Conservation (phyloP, 768 basidiomycete genomes). For the Galerina marginata region DNA sequence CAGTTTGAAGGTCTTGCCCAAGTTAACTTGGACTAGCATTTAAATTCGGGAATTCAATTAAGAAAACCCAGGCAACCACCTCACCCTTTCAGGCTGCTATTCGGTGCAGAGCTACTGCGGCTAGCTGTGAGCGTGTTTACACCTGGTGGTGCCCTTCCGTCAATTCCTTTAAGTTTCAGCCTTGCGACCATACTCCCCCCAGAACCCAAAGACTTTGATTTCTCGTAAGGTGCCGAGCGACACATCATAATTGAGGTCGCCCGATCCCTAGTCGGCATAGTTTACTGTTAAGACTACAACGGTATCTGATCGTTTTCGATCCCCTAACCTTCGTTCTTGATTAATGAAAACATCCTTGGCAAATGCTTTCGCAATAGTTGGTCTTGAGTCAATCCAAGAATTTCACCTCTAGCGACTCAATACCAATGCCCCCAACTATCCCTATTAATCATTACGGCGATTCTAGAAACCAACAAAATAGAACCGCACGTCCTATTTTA, state of each 20-base stretch:
- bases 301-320: constrained; percentile 82
- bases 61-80: no score
- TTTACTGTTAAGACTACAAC: constrained; percentile 86
- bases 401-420: constrained; percentile 85
- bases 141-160: constrained; percentile 83
- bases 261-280: constrained; percentile 83
- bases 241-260: constrained; percentile 70
- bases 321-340: constrained; percentile 87
- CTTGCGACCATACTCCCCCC: constrained; percentile 55
- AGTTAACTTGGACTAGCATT: no score
- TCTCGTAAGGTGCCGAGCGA: constrained; percentile 82
- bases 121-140: constrained; percentile 12
- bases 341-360: constrained; percentile 87
- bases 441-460: constrained; percentile 84
- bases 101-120: no score
- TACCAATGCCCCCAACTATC: constrained; percentile 85
- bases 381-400: constrained; percentile 86
- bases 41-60: no score
- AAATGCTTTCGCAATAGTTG: constrained; percentile 84
- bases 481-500: constrained; percentile 82
- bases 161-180: constrained; percentile 86
- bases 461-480: constrained; percentile 85
- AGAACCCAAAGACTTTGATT: constrained; percentile 90
- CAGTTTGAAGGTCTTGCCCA: no score
- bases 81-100: no score